These are phyloP conservation scores for Pyrenophora seminiperda DNA, from an alignment of 2,329 filamentous ascomycete genomes.

Conservation along the genomic window DNA sequence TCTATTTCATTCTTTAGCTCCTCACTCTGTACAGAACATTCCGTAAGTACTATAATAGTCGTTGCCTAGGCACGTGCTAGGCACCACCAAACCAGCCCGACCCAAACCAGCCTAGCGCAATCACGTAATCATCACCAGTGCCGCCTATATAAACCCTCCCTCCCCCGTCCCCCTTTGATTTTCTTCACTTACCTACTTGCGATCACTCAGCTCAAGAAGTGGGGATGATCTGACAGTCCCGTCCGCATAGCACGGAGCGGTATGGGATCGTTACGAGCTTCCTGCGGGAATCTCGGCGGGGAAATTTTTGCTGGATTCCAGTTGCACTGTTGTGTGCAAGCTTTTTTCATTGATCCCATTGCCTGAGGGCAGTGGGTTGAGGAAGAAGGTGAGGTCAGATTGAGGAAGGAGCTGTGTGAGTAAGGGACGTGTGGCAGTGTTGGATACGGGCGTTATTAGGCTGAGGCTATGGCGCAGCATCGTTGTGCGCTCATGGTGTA, in stretches of 20 bases:
- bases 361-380: slow-evolving; percentile 42
- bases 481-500: too few relatives aligned
- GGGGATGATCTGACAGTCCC: slow-evolving; percentile 33
- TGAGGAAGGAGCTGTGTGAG: background rate
- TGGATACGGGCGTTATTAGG: too few relatives aligned
- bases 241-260: slow-evolving; percentile 49
- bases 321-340: slow-evolving; percentile 4
- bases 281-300: slow-evolving; percentile 44
- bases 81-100: too few relatives aligned
- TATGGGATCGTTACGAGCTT: slow-evolving; percentile 39
- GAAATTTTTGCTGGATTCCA: slow-evolving; percentile 43
- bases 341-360: slow-evolving; percentile 47
- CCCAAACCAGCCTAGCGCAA: background rate
- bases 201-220: slow-evolving; percentile 41
- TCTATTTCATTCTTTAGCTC: too few relatives aligned
- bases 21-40: too few relatives aligned
- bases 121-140: background rate
- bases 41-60: too few relatives aligned
- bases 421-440: background rate
- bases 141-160: background rate
- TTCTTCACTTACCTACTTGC: slow-evolving; percentile 42
- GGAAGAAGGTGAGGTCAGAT: slow-evolving; percentile 36
- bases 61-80: too few relatives aligned
- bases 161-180: background rate
- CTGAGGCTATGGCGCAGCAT: too few relatives aligned